Conservation (phyloP, 345 rosid genomes). For the Citrus mangshanensis region DNA sequence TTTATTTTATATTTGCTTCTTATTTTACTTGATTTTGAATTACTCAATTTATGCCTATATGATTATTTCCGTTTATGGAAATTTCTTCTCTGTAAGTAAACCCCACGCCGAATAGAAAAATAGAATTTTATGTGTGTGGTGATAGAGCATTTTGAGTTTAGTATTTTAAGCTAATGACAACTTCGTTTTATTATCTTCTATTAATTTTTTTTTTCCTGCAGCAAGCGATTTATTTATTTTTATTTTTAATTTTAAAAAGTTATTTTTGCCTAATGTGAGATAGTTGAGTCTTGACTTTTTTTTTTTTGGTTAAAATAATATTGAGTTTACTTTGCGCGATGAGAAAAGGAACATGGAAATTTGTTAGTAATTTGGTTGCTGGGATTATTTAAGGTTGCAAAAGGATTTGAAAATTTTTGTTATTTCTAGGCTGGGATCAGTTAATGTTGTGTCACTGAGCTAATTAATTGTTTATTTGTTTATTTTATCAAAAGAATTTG, state of each 20-base stretch:
- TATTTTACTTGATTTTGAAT: not conserved
- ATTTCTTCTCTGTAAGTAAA: constrained; percentile 12
- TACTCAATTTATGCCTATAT: not conserved
- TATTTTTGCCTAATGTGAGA: not conserved
- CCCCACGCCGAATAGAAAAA: constrained; percentile 2
- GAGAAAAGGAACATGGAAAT: not conserved
- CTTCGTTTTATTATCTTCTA: not conserved
- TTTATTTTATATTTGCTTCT: not conserved
- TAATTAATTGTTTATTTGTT: not conserved
- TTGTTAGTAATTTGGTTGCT: not conserved
- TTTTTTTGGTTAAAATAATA: not conserved
- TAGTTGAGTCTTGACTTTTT: not conserved
- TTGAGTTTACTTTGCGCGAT: not conserved
- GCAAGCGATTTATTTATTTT: not conserved
- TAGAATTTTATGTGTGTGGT: not conserved
- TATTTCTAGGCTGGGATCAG: not conserved
- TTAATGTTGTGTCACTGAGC: not conserved
- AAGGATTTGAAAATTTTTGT: not conserved
- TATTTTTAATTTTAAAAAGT: not conserved
- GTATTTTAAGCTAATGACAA: not conserved
- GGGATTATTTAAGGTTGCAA: not conserved
- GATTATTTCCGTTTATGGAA: not conserved
- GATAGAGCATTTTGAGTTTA: not conserved
- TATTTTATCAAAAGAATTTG: not conserved
- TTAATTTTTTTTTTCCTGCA: not conserved